Evolutionary conservation across 371 early-diverging fungal species (phyloP).

Genomic region (Rhizopus arrhizus): DNA sequence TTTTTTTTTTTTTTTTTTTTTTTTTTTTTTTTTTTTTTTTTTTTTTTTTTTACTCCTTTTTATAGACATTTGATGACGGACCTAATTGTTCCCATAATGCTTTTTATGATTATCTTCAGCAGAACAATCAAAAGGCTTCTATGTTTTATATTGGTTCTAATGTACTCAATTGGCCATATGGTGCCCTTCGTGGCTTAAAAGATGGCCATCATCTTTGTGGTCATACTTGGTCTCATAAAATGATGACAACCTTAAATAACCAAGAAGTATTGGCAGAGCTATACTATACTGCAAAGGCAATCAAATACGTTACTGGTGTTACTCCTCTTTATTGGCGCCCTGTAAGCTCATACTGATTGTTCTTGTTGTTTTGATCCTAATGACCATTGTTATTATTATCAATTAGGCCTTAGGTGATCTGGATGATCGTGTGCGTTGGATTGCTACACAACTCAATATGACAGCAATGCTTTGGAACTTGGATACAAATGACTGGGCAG

Average conservation of each 20-base stretch:
- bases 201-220: constrained; percentile 54
- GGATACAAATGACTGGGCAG: constrained; percentile 49
- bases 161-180: constrained; percentile 48
- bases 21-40: constrained; percentile 6
- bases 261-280: constrained; percentile 61
- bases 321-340: constrained; percentile 59
- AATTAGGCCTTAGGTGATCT: constrained; percentile 46
- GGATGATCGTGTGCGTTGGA: constrained; percentile 56
- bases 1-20: too few species aligned
- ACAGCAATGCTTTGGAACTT: constrained; percentile 48
- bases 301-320: constrained; percentile 54
- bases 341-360: constrained; percentile 24
- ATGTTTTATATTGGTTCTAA: constrained; percentile 58
- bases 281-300: constrained; percentile 52
- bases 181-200: constrained; percentile 48
- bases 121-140: constrained; percentile 44
- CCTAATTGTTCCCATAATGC: constrained; percentile 53
- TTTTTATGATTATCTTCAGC: constrained; percentile 45
- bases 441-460: constrained; percentile 47
- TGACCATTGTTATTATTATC: neutral
- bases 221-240: constrained; percentile 62
- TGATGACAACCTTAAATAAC: constrained; percentile 58
- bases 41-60: neutral
- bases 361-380: neutral
- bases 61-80: constrained; percentile 48